Evolutionary conservation across 2,329 filamentous ascomycete species (phyloP).

Genomic region (Calcarisporium arbuscula): DNA sequence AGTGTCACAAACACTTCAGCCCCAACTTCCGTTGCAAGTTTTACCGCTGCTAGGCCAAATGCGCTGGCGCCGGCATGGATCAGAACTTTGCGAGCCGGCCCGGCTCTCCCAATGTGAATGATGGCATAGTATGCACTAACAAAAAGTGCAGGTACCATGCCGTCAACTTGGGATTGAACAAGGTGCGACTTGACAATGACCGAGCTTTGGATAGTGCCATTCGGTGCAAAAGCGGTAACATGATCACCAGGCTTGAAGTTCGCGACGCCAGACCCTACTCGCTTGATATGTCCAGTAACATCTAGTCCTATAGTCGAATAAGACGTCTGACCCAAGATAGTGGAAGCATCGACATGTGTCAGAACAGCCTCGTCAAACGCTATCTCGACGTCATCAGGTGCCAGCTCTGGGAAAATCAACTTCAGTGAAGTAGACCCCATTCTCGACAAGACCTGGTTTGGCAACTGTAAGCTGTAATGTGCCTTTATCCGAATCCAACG

Average conservation of each 20-base stretch:
- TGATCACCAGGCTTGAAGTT: constrained; percentile 28
- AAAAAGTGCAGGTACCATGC: constrained; percentile 30
- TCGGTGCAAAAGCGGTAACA: constrained; percentile 33
- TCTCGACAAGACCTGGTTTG: constrained; percentile 18
- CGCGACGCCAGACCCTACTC: constrained; percentile 25
- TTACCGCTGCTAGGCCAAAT: constrained; percentile 37
- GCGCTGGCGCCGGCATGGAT: constrained; percentile 38
- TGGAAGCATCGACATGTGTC: constrained; percentile 29
- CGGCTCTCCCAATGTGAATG: constrained; percentile 20
- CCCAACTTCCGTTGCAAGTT: constrained; percentile 29
- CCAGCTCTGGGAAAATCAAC: constrained; percentile 14
- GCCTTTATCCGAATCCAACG: background rate
- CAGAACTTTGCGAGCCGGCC: constrained; percentile 27
- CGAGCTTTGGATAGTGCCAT: constrained; percentile 28
- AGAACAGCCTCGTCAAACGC: constrained; percentile 29
- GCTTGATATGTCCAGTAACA: constrained; percentile 29
- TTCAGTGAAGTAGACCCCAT: constrained; percentile 19
- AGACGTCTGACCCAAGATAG: constrained; percentile 23
- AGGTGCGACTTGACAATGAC: constrained; percentile 28
- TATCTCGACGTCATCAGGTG: constrained; percentile 32
- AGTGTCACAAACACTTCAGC: constrained; percentile 38
- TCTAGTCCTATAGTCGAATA: constrained; percentile 33
- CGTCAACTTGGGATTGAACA: constrained; percentile 21
- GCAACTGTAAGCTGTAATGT: constrained; percentile 18
- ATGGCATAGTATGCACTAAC: constrained; percentile 38